phyloP scores from a whole-genome alignment of 23 red algal genomes.

The Agarophyton chilense region DNA sequence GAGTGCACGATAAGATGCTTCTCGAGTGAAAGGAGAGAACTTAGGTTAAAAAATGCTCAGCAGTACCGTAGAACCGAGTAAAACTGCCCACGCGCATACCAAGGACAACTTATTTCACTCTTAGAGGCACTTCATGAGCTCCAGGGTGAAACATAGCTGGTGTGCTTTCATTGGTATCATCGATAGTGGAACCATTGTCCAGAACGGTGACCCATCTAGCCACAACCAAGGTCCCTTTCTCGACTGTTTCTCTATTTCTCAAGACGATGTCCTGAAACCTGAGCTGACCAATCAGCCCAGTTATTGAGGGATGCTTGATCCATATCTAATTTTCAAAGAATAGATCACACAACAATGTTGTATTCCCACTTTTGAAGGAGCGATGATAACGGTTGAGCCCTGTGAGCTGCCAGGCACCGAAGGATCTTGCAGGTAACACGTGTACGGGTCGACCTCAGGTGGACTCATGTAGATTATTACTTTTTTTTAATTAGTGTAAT shows the following conservation, averaged over 20 bases:
- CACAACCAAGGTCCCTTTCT: conserved; percentile 22
- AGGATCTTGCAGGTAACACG: too few relatives aligned
- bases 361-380: too few relatives aligned
- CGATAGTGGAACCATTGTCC: conserved; percentile 43
- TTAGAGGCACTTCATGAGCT: conserved; percentile 37
- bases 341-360: too few relatives aligned
- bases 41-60: conserved; percentile 51
- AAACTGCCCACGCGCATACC: conserved; percentile 44
- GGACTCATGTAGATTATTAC: too few relatives aligned
- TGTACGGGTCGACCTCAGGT: too few relatives aligned
- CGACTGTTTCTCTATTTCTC: conserved; percentile 17
- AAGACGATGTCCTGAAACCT: conserved; percentile 9
- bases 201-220: conserved; percentile 51
- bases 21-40: not conserved
- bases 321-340: too few relatives aligned
- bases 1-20: not conserved
- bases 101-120: conserved; percentile 36
- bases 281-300: conserved; percentile 7
- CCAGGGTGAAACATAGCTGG: conserved; percentile 54
- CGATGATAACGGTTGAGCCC: too few relatives aligned
- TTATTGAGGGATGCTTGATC: too few relatives aligned
- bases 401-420: too few relatives aligned
- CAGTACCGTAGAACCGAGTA: conserved; percentile 15
- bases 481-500: too few relatives aligned
- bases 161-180: conserved; percentile 29